These are phyloP conservation scores for Chaetomium sp. DNA, from an alignment of 2,329 filamentous ascomycete species.

Conservation along the genomic window DNA sequence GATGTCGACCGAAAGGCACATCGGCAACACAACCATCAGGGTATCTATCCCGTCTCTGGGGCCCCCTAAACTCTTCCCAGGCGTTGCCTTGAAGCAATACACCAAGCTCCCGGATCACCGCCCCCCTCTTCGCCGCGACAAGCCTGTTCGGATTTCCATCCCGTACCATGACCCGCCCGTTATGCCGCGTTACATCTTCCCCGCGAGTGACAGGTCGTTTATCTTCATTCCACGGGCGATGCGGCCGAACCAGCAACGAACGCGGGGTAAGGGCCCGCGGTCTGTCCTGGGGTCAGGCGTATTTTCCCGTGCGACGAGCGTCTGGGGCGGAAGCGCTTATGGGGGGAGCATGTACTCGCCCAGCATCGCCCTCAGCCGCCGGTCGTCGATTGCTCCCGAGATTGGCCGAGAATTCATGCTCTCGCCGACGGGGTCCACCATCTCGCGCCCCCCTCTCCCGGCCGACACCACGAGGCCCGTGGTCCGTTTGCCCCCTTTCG, in stretches of 20 bases:
- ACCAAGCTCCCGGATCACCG: conserved; percentile 93
- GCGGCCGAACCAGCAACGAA: conserved; percentile 86
- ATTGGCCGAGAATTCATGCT: conserved; percentile 71
- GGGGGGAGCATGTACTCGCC: conserved; percentile 76
- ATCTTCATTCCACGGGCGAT: conserved; percentile 96
- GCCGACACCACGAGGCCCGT: conserved; percentile 69
- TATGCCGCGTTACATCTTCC: conserved; percentile 82
- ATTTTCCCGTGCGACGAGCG: conserved; percentile 78
- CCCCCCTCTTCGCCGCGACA: conserved; percentile 90
- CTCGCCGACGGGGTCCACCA: conserved; percentile 77
- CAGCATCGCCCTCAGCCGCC: conserved; percentile 83
- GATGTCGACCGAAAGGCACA: conserved; percentile 79
- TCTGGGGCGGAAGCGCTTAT: conserved; percentile 67
- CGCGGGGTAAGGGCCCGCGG: conserved; percentile 72
- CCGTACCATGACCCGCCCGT: conserved; percentile 61
- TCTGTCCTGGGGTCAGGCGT: conserved; percentile 69
- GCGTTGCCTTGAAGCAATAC: conserved; percentile 83
- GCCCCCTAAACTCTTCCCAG: conserved; percentile 69
- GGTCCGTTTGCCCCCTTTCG: conserved; percentile 76
- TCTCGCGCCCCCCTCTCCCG: conserved; percentile 66
- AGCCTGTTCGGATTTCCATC: conserved; percentile 90
- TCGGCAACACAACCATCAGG: conserved; percentile 83
- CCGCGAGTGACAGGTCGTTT: conserved; percentile 86
- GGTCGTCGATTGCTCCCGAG: conserved; percentile 75
- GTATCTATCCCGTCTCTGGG: conserved; percentile 79